Evolutionary conservation across 148 eudicot species (phyloP).

Genomic region (Rhododendron williamsianum): DNA sequence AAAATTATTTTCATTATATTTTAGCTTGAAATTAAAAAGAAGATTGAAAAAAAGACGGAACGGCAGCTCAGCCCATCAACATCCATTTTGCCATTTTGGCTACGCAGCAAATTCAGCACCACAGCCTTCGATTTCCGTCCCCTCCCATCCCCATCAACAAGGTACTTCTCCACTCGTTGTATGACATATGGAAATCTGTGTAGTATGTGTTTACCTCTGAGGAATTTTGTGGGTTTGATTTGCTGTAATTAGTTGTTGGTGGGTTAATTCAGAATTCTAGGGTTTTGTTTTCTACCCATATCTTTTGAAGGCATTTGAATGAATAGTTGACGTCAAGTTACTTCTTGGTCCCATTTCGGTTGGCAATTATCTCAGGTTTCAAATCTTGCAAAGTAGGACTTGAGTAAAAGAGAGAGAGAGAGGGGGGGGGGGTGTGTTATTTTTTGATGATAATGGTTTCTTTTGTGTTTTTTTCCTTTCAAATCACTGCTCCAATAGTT

Average conservation of each 20-base stretch:
- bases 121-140: neutral
- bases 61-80: neutral
- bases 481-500: too few species aligned
- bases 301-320: neutral
- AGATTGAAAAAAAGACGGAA: too few species aligned
- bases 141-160: neutral
- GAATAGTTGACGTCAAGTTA: neutral
- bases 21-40: too few species aligned
- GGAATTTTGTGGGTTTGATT: neutral
- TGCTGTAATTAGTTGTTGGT: neutral
- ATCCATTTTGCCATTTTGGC: neutral
- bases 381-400: neutral
- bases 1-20: too few species aligned
- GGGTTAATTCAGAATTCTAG: neutral
- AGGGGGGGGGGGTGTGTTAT: too few species aligned
- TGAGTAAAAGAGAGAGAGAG: neutral
- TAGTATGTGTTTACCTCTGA: neutral
- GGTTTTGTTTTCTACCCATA: neutral
- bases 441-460: too few species aligned
- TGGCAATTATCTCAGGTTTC: neutral
- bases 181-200: neutral
- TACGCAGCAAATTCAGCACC: neutral
- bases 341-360: neutral
- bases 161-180: neutral
- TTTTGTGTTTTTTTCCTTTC: too few species aligned